Evolutionary conservation across 108 stramenopile genomes (phyloP).

Genomic region (Pseudonitzschia pungens): DNA sequence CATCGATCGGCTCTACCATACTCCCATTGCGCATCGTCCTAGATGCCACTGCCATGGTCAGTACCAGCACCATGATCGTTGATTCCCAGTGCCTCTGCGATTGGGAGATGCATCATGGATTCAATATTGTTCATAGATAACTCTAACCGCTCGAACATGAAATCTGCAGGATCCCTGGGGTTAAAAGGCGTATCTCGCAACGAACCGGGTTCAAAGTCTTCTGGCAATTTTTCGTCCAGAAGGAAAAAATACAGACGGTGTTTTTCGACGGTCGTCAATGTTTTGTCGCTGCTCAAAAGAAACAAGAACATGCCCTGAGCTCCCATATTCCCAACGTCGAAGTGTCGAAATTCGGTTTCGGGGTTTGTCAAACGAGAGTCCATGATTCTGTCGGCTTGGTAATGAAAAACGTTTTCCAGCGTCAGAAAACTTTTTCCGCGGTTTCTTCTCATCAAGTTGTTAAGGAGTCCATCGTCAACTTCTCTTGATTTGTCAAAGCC

Average conservation of each 20-base stretch:
- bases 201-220: slow-evolving; percentile 9
- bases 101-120: slow-evolving; percentile 5
- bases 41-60: not conserved
- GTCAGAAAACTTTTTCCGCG: not conserved
- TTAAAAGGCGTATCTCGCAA: slow-evolving; percentile 11
- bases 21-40: not conserved
- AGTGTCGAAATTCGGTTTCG: slow-evolving; percentile 8
- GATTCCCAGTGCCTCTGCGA: not conserved
- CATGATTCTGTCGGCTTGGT: slow-evolving; percentile 11
- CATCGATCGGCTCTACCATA: not conserved
- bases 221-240: slow-evolving; percentile 9
- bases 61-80: not conserved
- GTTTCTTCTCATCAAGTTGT: slow-evolving; percentile 6
- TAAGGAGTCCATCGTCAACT: not conserved
- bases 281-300: slow-evolving; percentile 5
- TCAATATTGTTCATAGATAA: slow-evolving; percentile 6
- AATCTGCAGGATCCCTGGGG: slow-evolving; percentile 4
- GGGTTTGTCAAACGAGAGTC: slow-evolving; percentile 9
- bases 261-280: slow-evolving; percentile 9
- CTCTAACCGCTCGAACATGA: not conserved
- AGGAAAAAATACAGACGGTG: slow-evolving; percentile 8
- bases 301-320: slow-evolving; percentile 12
- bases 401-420: not conserved
- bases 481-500: slow-evolving; percentile 5
- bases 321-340: slow-evolving; percentile 4